A percentile compares a stretch with the other conserved stretches of the same genome.
Evolutionary conservation across 495 filamentous ascomycete genomes (phyloP).

Genomic region (Trichoderma gamsii): DNA sequence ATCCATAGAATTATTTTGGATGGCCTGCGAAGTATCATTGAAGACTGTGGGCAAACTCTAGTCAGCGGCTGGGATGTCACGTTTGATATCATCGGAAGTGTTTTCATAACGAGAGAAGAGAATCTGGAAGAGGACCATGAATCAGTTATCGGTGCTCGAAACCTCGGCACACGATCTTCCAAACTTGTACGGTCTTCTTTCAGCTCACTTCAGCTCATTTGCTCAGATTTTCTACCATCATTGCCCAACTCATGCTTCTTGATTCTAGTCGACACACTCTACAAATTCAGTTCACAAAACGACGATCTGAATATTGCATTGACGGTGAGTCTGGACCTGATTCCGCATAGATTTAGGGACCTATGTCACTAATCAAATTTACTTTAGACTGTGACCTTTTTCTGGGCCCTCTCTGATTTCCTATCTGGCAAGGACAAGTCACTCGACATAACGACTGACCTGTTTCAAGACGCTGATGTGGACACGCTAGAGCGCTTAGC

Average conservation of each 20-base stretch:
- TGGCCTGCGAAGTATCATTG: conserved; percentile 71
- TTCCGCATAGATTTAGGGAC: not conserved
- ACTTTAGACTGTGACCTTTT: conserved; percentile 74
- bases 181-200: conserved; percentile 80
- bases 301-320: conserved; percentile 94
- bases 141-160: conserved; percentile 20
- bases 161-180: conserved; percentile 53
- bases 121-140: conserved; percentile 22
- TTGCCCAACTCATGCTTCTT: conserved; percentile 74
- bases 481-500: conserved; percentile 45
- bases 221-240: conserved; percentile 82
- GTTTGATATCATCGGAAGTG: conserved; percentile 78
- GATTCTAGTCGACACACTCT: conserved; percentile 80
- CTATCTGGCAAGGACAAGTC: conserved; percentile 47
- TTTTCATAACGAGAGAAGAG: conserved; percentile 53
- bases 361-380: conserved; percentile 23
- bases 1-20: conserved; percentile 80
- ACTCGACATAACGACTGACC: conserved; percentile 42
- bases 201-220: conserved; percentile 81
- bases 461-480: conserved; percentile 47
- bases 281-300: conserved; percentile 76
- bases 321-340: conserved; percentile 48
- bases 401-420: conserved; percentile 91
- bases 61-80: conserved; percentile 75
- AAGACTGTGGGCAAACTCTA: conserved; percentile 82